Evolutionary conservation across 2,329 filamentous ascomycete species (phyloP).

Genomic region (Nannizziopsis barbatae): DNA sequence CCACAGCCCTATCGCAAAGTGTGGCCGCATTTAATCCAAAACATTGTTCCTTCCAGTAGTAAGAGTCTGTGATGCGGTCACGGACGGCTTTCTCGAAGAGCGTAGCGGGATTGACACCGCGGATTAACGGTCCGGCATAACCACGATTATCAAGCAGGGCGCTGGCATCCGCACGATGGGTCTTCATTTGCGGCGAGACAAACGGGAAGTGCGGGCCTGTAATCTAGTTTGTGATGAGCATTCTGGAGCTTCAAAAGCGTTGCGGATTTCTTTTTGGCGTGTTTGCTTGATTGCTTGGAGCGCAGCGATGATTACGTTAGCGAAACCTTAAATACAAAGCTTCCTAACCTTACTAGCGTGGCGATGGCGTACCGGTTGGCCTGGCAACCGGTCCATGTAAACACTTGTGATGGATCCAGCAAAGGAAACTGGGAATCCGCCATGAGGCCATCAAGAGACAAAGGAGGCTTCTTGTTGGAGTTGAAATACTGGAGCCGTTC

Average conservation of each 20-base stretch:
- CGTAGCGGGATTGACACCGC: slow-evolving; percentile 86
- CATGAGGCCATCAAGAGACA: not conserved
- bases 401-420: slow-evolving; percentile 13
- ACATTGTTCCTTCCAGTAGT: slow-evolving; percentile 98
- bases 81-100: slow-evolving; percentile 92
- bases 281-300: too few relatives aligned
- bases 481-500: not conserved
- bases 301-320: too few relatives aligned
- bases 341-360: not conserved
- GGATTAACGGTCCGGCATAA: slow-evolving; percentile 62
- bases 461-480: not conserved
- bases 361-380: slow-evolving; percentile 18
- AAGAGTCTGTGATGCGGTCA: slow-evolving; percentile 87
- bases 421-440: not conserved
- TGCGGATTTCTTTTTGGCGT: too few relatives aligned
- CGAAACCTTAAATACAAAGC: not conserved
- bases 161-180: slow-evolving; percentile 66
- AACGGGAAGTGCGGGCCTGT: not conserved
- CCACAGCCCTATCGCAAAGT: slow-evolving; percentile 77
- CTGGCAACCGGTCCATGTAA: slow-evolving; percentile 24
- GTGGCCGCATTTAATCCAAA: slow-evolving; percentile 79
- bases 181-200: slow-evolving; percentile 27
- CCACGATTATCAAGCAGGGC: slow-evolving; percentile 80
- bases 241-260: too few relatives aligned
- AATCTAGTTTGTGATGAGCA: too few relatives aligned